These are phyloP conservation scores for Spathaspora boniae DNA, from an alignment of 805 yeast species.

Conservation along the genomic window DNA sequence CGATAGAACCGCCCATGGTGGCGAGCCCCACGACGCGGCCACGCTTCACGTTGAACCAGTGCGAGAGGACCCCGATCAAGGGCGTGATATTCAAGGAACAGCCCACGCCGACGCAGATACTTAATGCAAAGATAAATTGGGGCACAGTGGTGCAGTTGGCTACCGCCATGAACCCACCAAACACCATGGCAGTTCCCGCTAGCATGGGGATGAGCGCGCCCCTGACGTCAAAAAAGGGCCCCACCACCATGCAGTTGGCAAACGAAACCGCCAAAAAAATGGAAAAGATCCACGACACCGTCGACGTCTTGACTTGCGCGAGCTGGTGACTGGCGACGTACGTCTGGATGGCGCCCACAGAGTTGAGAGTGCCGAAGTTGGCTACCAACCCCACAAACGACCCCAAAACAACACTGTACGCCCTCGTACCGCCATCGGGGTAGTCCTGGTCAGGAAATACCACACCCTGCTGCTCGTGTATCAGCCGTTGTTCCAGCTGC, in stretches of 20 bases:
- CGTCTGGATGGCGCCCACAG: slow-evolving; percentile 39
- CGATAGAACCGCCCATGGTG: slow-evolving; percentile 64
- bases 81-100: slow-evolving; percentile 60
- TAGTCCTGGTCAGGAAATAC: slow-evolving; percentile 5
- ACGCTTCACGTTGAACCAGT: slow-evolving; percentile 60
- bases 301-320: slow-evolving; percentile 22
- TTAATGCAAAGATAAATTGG: slow-evolving; percentile 55
- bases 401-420: slow-evolving; percentile 22
- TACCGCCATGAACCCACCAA: slow-evolving; percentile 51
- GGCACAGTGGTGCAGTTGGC: slow-evolving; percentile 49
- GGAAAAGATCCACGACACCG: slow-evolving; percentile 41
- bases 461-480: neutral
- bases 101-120: slow-evolving; percentile 50
- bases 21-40: slow-evolving; percentile 58
- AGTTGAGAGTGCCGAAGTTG: slow-evolving; percentile 29
- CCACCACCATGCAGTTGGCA: slow-evolving; percentile 37
- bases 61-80: slow-evolving; percentile 56
- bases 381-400: slow-evolving; percentile 24
- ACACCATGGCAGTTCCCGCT: slow-evolving; percentile 40
- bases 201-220: slow-evolving; percentile 51
- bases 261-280: slow-evolving; percentile 31
- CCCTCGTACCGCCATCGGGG: slow-evolving; percentile 26
- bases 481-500: slow-evolving; percentile 2
- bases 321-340: slow-evolving; percentile 36
- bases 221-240: slow-evolving; percentile 58